Conservation (phyloP, 208 protist species). For the Acanthamoeba culbertsoni region DNA sequence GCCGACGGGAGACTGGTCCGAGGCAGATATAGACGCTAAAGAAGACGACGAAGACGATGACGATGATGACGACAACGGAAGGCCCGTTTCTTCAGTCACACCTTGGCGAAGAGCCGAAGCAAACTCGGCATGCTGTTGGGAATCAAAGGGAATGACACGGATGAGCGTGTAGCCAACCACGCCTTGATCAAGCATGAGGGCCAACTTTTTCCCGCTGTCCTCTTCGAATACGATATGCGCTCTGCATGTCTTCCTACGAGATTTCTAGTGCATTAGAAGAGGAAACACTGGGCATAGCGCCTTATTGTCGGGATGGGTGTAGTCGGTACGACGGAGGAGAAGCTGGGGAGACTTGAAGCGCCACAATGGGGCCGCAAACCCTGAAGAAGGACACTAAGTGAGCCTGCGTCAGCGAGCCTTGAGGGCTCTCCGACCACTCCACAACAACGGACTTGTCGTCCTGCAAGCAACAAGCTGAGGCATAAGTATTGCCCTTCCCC, state of each 20-base stretch:
- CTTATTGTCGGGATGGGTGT: not conserved
- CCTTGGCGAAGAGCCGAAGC: not conserved
- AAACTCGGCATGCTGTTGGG: not conserved
- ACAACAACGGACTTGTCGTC: not conserved
- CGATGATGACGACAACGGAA: not conserved
- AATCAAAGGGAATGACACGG: not conserved
- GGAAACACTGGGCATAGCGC: not conserved
- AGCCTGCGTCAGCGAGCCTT: not conserved
- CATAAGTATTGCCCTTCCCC: too few species aligned
- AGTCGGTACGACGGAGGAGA: not conserved
- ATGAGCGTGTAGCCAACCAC: not conserved
- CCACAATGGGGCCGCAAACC: not conserved
- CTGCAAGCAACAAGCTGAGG: not conserved
- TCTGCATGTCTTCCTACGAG: not conserved
- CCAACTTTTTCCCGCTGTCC: not conserved
- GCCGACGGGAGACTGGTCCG: too few species aligned
- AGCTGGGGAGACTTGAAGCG: not conserved
- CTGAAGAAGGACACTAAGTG: not conserved
- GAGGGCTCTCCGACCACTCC: too few species aligned
- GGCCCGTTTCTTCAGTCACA: not conserved
- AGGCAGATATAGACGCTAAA: too few species aligned
- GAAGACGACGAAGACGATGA: not conserved
- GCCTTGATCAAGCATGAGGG: not conserved
- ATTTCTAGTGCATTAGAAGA: not conserved
- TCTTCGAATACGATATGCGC: not conserved